These are phyloP conservation scores for Hanseniaspora valbyensis DNA, from an alignment of 805 yeast species.

Conservation along the genomic window DNA sequence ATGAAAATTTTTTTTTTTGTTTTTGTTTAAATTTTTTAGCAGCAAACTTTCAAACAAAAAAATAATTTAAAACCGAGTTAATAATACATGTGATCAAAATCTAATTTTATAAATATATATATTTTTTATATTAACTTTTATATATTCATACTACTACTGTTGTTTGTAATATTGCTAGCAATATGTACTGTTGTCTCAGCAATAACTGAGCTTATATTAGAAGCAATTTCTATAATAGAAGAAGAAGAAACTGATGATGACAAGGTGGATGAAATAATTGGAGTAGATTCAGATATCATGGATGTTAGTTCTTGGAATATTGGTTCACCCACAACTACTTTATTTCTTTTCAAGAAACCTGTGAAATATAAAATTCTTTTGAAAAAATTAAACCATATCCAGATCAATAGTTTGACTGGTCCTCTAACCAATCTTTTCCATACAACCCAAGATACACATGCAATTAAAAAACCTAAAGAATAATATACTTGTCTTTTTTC, in stretches of 20 bases:
- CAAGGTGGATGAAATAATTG: no score
- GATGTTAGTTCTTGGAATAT: constrained; percentile 3
- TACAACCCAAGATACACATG: constrained; percentile 28
- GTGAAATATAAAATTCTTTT: constrained; percentile 27
- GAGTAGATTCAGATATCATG: not conserved
- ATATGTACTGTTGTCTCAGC: not conserved
- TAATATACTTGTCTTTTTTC: constrained; percentile 29
- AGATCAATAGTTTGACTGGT: constrained; percentile 26
- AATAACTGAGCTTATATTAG: not conserved
- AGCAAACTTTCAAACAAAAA: no score
- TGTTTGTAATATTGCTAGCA: no score
- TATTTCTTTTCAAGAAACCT: constrained; percentile 21
- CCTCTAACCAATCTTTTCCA: constrained; percentile 29
- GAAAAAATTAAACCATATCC: constrained; percentile 30
- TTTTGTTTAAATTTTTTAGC: no score
- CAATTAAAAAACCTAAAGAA: constrained; percentile 23
- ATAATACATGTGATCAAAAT: no score
- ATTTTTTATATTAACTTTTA: no score
- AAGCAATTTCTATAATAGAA: no score
- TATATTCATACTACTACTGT: no score
- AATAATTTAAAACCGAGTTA: no score
- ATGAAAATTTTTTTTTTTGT: no score
- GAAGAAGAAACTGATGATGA: no score
- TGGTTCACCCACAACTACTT: not conserved
- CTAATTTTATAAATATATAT: no score